Evolutionary conservation across 306 rosid species (phyloP).

Genomic region (Ammopiptanthus mongolicus): DNA sequence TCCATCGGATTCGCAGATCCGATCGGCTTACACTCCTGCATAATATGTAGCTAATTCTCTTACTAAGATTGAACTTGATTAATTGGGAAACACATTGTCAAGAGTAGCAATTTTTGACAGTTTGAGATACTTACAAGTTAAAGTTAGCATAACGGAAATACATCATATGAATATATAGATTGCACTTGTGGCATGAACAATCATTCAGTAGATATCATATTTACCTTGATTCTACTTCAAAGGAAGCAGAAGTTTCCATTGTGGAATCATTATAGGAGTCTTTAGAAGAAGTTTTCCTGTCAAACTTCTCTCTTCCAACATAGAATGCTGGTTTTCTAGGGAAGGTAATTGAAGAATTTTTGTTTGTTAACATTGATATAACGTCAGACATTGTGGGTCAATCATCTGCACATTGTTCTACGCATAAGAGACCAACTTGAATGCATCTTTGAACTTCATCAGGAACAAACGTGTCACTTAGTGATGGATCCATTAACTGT

Average conservation of each 20-base stretch:
- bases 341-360: background rate
- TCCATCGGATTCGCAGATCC: no score
- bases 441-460: conserved; percentile 24
- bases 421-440: background rate
- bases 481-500: conserved; percentile 4
- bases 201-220: background rate
- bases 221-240: background rate
- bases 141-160: no score
- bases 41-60: no score
- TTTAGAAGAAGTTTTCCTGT: background rate
- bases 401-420: background rate
- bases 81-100: no score
- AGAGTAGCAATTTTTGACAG: no score
- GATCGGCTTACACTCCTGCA: no score
- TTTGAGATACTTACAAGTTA: no score
- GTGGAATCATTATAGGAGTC: background rate
- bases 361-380: background rate
- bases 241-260: background rate
- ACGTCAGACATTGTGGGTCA: conserved; percentile 24
- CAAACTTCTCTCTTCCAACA: background rate
- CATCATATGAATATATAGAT: no score
- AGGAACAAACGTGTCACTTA: background rate
- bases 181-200: background rate
- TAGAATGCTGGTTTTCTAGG: conserved; percentile 27
- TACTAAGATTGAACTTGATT: no score